A percentile compares a stretch with the other conserved stretches of the same genome.
These are phyloP conservation scores for Prunella vulgaris DNA, from an alignment of 257 asterid species.

Conservation along the genomic window DNA sequence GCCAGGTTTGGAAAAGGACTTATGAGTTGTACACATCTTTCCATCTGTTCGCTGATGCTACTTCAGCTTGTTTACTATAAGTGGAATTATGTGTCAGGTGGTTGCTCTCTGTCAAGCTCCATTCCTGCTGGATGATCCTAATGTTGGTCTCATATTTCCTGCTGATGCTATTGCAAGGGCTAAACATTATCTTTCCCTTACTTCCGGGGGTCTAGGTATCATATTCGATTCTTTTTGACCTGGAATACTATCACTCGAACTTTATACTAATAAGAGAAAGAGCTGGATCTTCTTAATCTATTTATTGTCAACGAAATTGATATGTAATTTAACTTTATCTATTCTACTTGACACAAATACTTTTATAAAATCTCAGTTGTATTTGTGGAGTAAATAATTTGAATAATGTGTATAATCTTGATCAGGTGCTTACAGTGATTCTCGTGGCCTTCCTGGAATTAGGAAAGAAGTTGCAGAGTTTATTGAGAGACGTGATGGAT, in stretches of 20 bases:
- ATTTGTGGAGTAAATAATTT: neutral
- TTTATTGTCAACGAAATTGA: neutral
- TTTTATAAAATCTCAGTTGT: neutral
- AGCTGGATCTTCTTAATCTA: neutral
- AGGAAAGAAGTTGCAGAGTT: conserved; percentile 97
- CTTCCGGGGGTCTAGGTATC: conserved; percentile 95
- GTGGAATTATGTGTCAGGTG: conserved; percentile 41
- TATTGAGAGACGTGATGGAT: conserved; percentile 96
- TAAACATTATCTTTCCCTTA: conserved; percentile 69
- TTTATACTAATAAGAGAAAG: neutral
- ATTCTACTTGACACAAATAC: neutral
- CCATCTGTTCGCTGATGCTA: neutral
- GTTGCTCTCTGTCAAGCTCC: conserved; percentile 99
- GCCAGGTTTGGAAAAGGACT: conserved; percentile 53
- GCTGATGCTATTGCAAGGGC: conserved; percentile 97
- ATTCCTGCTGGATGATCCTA: conserved; percentile 91
- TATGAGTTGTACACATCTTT: neutral
- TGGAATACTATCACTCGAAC: neutral
- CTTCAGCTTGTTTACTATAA: neutral
- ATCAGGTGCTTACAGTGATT: conserved; percentile 97
- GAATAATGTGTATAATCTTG: conserved; percentile 15
- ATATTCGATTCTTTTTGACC: neutral
- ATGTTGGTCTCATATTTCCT: conserved; percentile 87
- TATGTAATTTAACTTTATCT: neutral
- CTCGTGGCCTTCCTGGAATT: conserved; percentile 92